Evolutionary conservation across 2,329 filamentous ascomycete genomes (phyloP).

Genomic region (Pseudogymnoascus sp.): DNA sequence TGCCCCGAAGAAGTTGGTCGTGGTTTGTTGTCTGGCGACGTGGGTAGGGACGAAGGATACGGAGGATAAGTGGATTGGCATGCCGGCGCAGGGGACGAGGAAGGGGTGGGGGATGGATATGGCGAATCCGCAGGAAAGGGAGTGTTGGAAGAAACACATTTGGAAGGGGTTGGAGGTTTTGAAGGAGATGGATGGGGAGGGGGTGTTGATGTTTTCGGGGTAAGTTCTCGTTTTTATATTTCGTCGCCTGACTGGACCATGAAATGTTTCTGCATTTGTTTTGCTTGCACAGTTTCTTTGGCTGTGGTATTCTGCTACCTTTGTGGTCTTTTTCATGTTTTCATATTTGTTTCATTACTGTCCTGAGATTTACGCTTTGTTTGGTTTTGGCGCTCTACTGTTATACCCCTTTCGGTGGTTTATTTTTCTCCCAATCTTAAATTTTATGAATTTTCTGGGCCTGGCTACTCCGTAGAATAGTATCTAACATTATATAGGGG

Average conservation of each 20-base stretch:
- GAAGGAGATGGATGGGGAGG: neutral
- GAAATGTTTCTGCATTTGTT: neutral
- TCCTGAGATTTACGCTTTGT: neutral
- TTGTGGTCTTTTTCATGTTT: neutral
- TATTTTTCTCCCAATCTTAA: neutral
- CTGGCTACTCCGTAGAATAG: neutral
- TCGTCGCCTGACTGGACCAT: no score
- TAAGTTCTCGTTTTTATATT: neutral
- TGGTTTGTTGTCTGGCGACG: neutral
- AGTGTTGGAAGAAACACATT: slow-evolving; percentile 6
- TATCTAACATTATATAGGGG: neutral
- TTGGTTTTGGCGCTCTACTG: neutral
- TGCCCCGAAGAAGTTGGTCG: neutral
- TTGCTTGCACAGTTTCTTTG: neutral
- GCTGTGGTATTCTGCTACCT: neutral
- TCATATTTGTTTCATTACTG: neutral
- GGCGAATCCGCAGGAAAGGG: neutral
- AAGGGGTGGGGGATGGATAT: neutral
- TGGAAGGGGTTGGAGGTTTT: neutral
- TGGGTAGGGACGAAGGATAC: neutral
- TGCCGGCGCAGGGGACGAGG: neutral
- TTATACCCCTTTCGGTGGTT: neutral
- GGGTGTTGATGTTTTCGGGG: neutral
- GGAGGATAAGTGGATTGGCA: neutral
- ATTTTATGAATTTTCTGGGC: neutral